These are phyloP conservation scores for Populus hybrid DNA, from an alignment of 441 rosid species.

Conservation along the genomic window DNA sequence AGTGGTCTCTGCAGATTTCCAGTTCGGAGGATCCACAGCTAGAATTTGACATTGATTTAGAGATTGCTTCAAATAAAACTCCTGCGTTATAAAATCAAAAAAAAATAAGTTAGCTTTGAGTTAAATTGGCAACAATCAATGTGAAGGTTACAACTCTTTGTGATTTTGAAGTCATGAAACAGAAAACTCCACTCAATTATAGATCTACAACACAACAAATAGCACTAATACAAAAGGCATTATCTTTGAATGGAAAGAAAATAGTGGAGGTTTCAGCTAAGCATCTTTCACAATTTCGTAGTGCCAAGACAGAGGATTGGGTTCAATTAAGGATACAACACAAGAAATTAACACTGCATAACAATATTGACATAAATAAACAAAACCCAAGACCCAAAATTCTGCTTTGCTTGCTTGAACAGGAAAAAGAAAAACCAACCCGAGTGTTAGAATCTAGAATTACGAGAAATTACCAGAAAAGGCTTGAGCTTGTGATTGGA, in stretches of 20 bases:
- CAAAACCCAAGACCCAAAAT: background rate
- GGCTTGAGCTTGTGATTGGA: slow-evolving; percentile 21
- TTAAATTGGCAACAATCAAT: background rate
- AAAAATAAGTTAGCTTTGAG: background rate
- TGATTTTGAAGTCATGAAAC: background rate
- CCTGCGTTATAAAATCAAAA: slow-evolving; percentile 21
- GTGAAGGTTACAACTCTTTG: background rate
- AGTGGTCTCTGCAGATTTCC: slow-evolving; percentile 57
- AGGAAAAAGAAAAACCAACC: too few species aligned
- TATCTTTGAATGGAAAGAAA: too few species aligned
- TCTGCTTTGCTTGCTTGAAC: background rate
- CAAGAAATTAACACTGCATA: background rate
- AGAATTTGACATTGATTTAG: slow-evolving; percentile 30
- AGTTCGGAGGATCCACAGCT: slow-evolving; percentile 40
- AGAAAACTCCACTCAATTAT: background rate
- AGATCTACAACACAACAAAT: background rate
- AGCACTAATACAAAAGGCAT: background rate
- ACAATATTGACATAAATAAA: background rate
- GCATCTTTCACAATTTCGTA: background rate
- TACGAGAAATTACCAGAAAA: slow-evolving; percentile 32
- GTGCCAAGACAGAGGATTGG: background rate
- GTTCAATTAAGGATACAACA: background rate
- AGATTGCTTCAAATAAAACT: slow-evolving; percentile 23
- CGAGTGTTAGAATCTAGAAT: too few species aligned
- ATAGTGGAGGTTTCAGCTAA: background rate